Conservation (phyloP, 2,329 filamentous ascomycete genomes). For the Penicillium fuscoglaucum region DNA sequence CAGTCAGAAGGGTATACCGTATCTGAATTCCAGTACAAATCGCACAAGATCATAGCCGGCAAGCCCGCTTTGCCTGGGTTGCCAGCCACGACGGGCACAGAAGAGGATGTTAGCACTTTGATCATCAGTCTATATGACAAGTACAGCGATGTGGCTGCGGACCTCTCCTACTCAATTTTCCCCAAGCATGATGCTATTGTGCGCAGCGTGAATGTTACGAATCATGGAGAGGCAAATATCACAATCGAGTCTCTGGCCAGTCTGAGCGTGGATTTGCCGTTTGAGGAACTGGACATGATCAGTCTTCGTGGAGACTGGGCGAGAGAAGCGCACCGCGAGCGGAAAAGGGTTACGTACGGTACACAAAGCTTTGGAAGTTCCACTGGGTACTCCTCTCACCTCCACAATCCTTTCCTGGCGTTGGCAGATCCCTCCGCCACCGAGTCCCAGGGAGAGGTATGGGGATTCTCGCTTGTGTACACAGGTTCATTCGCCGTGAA, state of each 20-base stretch:
- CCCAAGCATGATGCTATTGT: conserved; percentile 62
- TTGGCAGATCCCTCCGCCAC: conserved; percentile 59
- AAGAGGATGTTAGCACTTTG: conserved; percentile 59
- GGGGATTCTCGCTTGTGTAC: conserved; percentile 66
- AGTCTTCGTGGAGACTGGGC: conserved; percentile 65
- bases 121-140: conserved; percentile 60
- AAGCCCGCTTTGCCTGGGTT: conserved; percentile 59
- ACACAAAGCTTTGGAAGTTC: conserved; percentile 58
- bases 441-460: conserved; percentile 61
- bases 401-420: conserved; percentile 65
- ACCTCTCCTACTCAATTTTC: conserved; percentile 64
- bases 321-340: conserved; percentile 56
- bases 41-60: conserved; percentile 55
- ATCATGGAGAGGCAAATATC: conserved; percentile 56
- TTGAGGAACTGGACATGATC: conserved; percentile 62
- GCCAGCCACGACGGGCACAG: conserved; percentile 60
- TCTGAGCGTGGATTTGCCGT: conserved; percentile 62
- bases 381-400: conserved; percentile 62
- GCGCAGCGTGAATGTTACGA: conserved; percentile 62
- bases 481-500: conserved; percentile 63
- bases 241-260: conserved; percentile 60
- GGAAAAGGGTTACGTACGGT: conserved; percentile 59
- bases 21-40: conserved; percentile 59
- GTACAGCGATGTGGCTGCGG: conserved; percentile 58
- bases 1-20: conserved; percentile 61